Evolutionary conservation across 495 filamentous ascomycete species (phyloP).

Genomic region (Neurospora pannonica): DNA sequence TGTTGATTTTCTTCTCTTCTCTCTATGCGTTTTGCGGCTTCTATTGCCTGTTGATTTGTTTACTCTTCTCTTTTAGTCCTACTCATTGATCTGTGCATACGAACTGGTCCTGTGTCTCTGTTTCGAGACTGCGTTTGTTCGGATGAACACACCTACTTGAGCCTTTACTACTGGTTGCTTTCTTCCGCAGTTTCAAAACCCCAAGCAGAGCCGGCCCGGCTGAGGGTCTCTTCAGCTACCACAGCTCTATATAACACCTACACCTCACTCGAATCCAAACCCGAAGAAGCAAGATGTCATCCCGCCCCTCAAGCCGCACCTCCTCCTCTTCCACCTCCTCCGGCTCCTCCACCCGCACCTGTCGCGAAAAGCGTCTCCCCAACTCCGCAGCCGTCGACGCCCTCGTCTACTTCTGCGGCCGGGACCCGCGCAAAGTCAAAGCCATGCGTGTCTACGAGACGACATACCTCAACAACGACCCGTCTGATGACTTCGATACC

Average conservation of each 20-base stretch:
- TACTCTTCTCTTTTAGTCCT: background rate
- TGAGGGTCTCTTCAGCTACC: too few species aligned
- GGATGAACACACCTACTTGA: background rate
- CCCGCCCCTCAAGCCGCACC: background rate
- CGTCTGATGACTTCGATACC: slow-evolving; percentile 8
- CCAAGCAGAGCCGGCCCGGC: too few species aligned
- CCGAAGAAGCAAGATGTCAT: background rate
- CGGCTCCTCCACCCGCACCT: slow-evolving; percentile 5
- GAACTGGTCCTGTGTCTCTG: background rate
- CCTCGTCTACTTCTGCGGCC: slow-evolving; percentile 16
- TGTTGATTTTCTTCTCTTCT: background rate
- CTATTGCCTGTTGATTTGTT: background rate
- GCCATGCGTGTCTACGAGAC: slow-evolving; percentile 16
- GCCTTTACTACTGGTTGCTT: background rate
- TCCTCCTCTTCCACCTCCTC: slow-evolving; percentile 5
- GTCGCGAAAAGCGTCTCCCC: slow-evolving; percentile 8
- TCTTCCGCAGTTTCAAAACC: background rate
- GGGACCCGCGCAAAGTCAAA: slow-evolving; percentile 16
- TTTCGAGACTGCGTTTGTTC: background rate
- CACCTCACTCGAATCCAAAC: background rate
- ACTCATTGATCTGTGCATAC: background rate
- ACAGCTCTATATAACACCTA: background rate
- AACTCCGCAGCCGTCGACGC: slow-evolving; percentile 13
- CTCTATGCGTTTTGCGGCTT: background rate
- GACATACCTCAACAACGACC: slow-evolving; percentile 1